A percentile compares a stretch with the other conserved stretches of the same genome.
Evolutionary conservation across 1,284 basidiomycete genomes (phyloP).

Genomic region (Phellopilus nigrolimitatus): DNA sequence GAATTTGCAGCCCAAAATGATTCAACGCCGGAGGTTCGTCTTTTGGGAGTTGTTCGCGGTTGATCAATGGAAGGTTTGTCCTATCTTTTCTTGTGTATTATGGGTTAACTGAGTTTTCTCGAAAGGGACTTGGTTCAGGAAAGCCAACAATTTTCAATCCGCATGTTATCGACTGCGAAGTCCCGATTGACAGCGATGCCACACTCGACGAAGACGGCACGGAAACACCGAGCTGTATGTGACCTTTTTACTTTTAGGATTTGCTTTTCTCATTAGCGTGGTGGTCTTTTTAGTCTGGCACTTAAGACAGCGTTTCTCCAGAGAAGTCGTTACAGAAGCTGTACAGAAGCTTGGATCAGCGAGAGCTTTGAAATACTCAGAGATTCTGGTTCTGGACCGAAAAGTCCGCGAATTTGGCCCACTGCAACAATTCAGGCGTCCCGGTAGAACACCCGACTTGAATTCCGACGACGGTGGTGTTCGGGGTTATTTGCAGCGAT

Average conservation of each 20-base stretch:
- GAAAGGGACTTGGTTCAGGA: conserved; percentile 12
- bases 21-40: conserved; percentile 7
- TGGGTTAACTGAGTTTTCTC: background rate
- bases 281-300: conserved; percentile 9
- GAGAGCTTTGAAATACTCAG: conserved; percentile 17
- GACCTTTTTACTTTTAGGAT: background rate
- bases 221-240: conserved; percentile 10
- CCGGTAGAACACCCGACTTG: background rate
- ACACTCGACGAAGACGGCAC: conserved; percentile 13
- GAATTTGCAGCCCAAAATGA: conserved; percentile 4
- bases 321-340: conserved; percentile 11
- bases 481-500: background rate
- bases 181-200: conserved; percentile 10
- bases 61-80: conserved; percentile 8
- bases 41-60: conserved; percentile 14
- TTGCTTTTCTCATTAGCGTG: background rate
- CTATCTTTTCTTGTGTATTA: background rate
- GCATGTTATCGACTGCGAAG: conserved; percentile 15
- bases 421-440: background rate
- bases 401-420: conserved; percentile 15
- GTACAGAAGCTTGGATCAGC: conserved; percentile 7
- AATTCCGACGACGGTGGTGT: background rate
- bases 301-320: conserved; percentile 19
- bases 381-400: conserved; percentile 15
- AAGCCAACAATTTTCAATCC: conserved; percentile 9